A percentile compares a stretch with the other conserved stretches of the same genome.
Conservation (phyloP, 169 alveolate genomes). For the Miamiensis avidus region DNA sequence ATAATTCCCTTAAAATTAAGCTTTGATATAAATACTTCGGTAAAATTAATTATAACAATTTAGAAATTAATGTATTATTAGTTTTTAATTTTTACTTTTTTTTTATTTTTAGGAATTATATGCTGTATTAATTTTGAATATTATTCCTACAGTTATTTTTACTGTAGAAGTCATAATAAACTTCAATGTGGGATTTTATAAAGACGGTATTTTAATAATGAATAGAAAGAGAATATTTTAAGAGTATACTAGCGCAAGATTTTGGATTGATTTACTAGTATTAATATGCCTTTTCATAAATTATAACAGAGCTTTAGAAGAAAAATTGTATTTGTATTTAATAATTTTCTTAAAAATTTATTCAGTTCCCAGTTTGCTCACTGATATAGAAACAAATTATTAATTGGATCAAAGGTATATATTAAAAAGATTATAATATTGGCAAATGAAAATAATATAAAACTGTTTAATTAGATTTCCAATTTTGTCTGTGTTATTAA, state of each 20-base stretch:
- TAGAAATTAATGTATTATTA: too few species aligned
- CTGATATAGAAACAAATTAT: background rate
- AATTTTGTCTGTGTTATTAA: background rate
- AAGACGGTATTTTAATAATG: background rate
- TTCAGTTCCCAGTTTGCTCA: background rate
- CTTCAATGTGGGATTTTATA: background rate
- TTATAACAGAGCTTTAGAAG: background rate
- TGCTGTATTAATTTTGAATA: background rate
- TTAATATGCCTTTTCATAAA: background rate
- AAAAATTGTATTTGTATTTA: background rate
- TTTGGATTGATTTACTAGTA: background rate
- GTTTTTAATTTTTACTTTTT: too few species aligned
- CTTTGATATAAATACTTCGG: background rate
- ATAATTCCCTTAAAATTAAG: background rate
- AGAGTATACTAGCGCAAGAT: background rate
- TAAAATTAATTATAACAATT: too few species aligned
- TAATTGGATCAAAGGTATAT: background rate
- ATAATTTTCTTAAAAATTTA: too few species aligned
- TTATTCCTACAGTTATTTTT: background rate
- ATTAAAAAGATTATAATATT: too few species aligned
- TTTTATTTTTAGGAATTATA: background rate
- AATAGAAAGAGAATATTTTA: background rate
- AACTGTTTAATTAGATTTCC: background rate
- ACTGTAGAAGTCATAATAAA: background rate
- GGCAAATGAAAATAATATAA: too few species aligned